These are phyloP conservation scores for Posidonia oceanica DNA, from an alignment of 116 monocot species.

Conservation along the genomic window DNA sequence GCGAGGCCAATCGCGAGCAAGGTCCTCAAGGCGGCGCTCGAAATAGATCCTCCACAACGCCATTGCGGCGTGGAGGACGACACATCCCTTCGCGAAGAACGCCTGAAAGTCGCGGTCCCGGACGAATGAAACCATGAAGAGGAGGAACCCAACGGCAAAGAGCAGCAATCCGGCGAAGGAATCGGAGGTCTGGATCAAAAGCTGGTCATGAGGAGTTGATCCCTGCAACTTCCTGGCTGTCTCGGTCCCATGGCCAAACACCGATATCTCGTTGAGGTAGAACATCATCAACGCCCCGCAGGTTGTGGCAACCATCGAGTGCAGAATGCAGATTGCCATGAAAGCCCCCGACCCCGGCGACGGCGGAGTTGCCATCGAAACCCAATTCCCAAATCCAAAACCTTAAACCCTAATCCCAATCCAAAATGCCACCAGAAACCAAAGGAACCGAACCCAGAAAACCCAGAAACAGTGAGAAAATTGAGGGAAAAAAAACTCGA, in stretches of 20 bases:
- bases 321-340: slow-evolving; percentile 63
- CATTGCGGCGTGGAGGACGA: slow-evolving; percentile 56
- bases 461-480: neutral
- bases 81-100: slow-evolving; percentile 90
- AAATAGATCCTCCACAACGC: slow-evolving; percentile 72
- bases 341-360: slow-evolving; percentile 27
- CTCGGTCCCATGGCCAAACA: slow-evolving; percentile 54
- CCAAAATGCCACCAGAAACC: neutral
- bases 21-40: slow-evolving; percentile 71
- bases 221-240: slow-evolving; percentile 65
- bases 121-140: slow-evolving; percentile 96
- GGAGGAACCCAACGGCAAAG: slow-evolving; percentile 60
- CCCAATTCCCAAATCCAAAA: neutral
- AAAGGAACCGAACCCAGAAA: neutral
- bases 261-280: slow-evolving; percentile 52
- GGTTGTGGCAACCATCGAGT: slow-evolving; percentile 43
- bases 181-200: slow-evolving; percentile 78
- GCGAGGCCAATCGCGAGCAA: slow-evolving; percentile 65
- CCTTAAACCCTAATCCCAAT: too few species aligned
- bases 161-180: slow-evolving; percentile 86
- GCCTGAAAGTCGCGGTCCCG: slow-evolving; percentile 69
- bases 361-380: neutral
- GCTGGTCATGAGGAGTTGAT: slow-evolving; percentile 82
- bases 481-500: neutral
- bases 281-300: slow-evolving; percentile 88